These are phyloP conservation scores for Phaeotremella fagi DNA, from an alignment of 768 basidiomycete genomes.

Conservation along the genomic window DNA sequence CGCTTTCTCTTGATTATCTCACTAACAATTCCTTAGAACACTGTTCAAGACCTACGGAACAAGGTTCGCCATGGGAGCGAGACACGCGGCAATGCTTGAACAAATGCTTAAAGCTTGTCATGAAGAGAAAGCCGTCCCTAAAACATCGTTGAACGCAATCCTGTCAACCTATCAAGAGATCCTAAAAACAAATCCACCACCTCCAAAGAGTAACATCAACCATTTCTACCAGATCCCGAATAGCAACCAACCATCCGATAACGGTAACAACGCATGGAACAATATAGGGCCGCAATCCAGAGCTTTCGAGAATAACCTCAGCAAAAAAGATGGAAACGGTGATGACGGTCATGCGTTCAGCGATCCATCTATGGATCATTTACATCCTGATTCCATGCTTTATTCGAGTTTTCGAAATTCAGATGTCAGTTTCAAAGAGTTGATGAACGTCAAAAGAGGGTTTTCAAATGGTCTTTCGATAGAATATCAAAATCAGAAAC, in stretches of 20 bases:
- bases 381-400: not conserved
- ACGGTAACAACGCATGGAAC: not conserved
- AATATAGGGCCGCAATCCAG: not conserved
- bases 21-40: no score
- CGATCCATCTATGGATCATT: not conserved
- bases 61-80: conserved; percentile 18
- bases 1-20: not conserved
- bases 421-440: not conserved
- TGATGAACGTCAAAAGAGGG: not conserved
- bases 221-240: not conserved
- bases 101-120: conserved; percentile 4
- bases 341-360: no score
- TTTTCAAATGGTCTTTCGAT: no score
- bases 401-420: not conserved
- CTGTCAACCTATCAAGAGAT: not conserved
- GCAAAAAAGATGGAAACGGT: not conserved
- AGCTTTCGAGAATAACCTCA: not conserved
- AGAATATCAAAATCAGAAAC: no score
- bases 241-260: not conserved
- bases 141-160: not conserved
- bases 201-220: not conserved
- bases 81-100: conserved; percentile 14
- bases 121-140: not conserved
- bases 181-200: not conserved
- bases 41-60: conserved; percentile 5